These are phyloP conservation scores for Chrysoporthe austroafricana DNA, from an alignment of 2,329 filamentous ascomycete genomes.

Conservation along the genomic window DNA sequence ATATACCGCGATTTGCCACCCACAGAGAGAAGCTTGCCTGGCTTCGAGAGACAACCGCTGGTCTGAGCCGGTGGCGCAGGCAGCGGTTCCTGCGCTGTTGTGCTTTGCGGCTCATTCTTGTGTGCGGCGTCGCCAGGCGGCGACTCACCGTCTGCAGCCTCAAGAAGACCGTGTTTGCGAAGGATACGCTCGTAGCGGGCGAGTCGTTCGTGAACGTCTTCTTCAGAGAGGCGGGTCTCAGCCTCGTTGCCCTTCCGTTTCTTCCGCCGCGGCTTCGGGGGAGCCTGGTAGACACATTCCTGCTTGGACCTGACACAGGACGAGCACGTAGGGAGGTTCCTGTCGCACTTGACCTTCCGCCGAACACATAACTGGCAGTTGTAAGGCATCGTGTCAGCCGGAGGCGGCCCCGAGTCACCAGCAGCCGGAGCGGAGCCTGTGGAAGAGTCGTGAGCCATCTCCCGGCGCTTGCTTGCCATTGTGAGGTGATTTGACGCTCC, in stretches of 20 bases:
- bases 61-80: conserved; percentile 20
- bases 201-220: conserved; percentile 41
- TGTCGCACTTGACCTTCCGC: conserved; percentile 39
- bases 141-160: background rate
- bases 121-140: background rate
- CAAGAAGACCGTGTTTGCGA: conserved; percentile 40
- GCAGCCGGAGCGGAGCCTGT: background rate
- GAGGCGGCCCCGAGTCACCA: background rate
- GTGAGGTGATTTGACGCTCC: background rate
- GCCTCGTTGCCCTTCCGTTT: conserved; percentile 32
- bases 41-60: background rate
- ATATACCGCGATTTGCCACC: conserved; percentile 47
- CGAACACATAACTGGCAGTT: conserved; percentile 36
- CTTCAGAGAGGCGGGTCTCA: conserved; percentile 24
- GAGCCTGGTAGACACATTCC: conserved; percentile 46
- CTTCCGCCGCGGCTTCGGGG: conserved; percentile 44
- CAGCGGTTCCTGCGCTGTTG: conserved; percentile 16
- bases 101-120: conserved; percentile 7
- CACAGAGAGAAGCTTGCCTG: conserved; percentile 33
- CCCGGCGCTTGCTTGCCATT: background rate
- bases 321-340: conserved; percentile 32
- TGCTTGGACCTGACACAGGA: conserved; percentile 36
- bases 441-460: background rate
- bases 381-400: conserved; percentile 19
- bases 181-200: conserved; percentile 46